Evolutionary conservation across 2,329 filamentous ascomycete genomes (phyloP).

Genomic region (Monilinia fructicola): DNA sequence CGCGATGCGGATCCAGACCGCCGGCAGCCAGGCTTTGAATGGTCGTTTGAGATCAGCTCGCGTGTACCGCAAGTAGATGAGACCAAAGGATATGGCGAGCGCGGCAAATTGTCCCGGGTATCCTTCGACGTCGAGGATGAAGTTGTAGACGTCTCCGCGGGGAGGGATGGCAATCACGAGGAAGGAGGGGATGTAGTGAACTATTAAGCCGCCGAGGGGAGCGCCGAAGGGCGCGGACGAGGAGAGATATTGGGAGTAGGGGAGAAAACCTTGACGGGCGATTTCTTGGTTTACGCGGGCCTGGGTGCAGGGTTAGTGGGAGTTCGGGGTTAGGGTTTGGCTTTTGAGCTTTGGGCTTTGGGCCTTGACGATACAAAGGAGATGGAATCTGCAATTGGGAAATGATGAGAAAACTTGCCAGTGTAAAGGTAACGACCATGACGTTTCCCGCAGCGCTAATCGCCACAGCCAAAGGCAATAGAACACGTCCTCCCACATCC

Average conservation of each 20-base stretch:
- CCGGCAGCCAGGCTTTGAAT: slow-evolving; percentile 38
- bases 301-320: slow-evolving; percentile 35
- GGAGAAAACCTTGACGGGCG: slow-evolving; percentile 50
- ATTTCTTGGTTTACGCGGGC: slow-evolving; percentile 51
- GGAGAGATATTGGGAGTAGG: slow-evolving; percentile 43
- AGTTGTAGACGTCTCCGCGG: slow-evolving; percentile 42
- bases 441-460: slow-evolving; percentile 51
- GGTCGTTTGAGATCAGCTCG: slow-evolving; percentile 45
- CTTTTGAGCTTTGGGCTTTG: too few species aligned
- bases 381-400: too few species aligned
- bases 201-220: slow-evolving; percentile 46
- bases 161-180: slow-evolving; percentile 55
- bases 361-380: too few species aligned
- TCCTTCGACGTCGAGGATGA: slow-evolving; percentile 44
- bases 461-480: slow-evolving; percentile 49
- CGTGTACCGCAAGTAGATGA: slow-evolving; percentile 53
- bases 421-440: slow-evolving; percentile 50
- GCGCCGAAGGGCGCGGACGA: slow-evolving; percentile 33
- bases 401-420: slow-evolving; percentile 51
- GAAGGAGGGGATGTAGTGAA: slow-evolving; percentile 62
- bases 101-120: slow-evolving; percentile 48
- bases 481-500: slow-evolving; percentile 43
- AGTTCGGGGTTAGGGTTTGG: too few species aligned
- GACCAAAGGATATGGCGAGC: slow-evolving; percentile 38
- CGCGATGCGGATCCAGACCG: slow-evolving; percentile 36